Evolutionary conservation across 1,284 basidiomycete genomes (phyloP).

Genomic region (Ganoderma boninense): DNA sequence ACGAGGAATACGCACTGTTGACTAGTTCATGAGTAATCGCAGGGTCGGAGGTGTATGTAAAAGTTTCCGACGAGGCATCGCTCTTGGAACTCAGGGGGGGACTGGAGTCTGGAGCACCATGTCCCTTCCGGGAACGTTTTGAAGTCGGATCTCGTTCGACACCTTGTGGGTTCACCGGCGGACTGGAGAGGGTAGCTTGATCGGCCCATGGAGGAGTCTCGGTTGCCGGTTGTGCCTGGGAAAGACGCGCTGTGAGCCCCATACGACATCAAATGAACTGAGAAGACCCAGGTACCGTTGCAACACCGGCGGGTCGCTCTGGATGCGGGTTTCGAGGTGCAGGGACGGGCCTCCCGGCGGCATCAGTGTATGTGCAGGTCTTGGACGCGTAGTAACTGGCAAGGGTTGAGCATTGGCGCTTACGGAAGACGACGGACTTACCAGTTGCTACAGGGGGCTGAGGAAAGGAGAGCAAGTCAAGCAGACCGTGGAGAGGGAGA

Average conservation of each 20-base stretch:
- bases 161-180: slow-evolving; percentile 27
- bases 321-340: slow-evolving; percentile 55
- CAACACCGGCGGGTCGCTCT: slow-evolving; percentile 22
- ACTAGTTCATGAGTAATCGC: slow-evolving; percentile 75
- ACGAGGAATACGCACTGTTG: slow-evolving; percentile 59
- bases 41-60: slow-evolving; percentile 55
- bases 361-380: slow-evolving; percentile 80
- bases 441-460: slow-evolving; percentile 86
- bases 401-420: slow-evolving; percentile 17
- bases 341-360: slow-evolving; percentile 78
- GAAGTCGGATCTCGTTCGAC: slow-evolving; percentile 37
- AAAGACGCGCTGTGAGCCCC: slow-evolving; percentile 4
- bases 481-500: slow-evolving; percentile 11
- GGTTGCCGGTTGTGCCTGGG: slow-evolving; percentile 23
- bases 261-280: slow-evolving; percentile 16
- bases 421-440: slow-evolving; percentile 41
- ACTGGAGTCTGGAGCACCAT: slow-evolving; percentile 26
- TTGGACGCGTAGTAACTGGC: slow-evolving; percentile 81
- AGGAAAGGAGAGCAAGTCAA: slow-evolving; percentile 20
- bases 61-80: slow-evolving; percentile 41
- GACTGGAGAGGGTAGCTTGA: slow-evolving; percentile 27
- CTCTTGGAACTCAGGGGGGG: slow-evolving; percentile 40
- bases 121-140: slow-evolving; percentile 31
- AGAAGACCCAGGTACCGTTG: slow-evolving; percentile 26
- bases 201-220: slow-evolving; percentile 30